Evolutionary conservation across 1,284 basidiomycete species (phyloP), one percentile per base, ranked within the genome.

Genomic region (Leccinum griseonigrum): DNA sequence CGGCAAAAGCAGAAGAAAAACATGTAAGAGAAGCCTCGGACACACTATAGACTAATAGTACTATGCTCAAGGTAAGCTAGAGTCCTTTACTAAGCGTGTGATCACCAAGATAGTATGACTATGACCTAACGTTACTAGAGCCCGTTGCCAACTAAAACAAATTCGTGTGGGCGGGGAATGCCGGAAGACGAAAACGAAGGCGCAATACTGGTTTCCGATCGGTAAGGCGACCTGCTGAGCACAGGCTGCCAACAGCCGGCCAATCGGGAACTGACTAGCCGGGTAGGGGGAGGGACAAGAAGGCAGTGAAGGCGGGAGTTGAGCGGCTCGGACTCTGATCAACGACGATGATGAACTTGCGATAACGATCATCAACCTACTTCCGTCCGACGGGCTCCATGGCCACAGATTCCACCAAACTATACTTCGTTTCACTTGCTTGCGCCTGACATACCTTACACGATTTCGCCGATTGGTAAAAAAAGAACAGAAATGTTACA

Each of bases 291-390:
- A 51, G 28, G 28, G 13, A 14, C 22, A 51, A 51, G 16, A 29
- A 29, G 50, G 46, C 46, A 22, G 22, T 54, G 58, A 63, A 14
- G 14, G 50, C 43, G 63, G 68, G n/a, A 31, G 52, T 67, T 63
- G 57, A 43, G 43, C 36, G 66, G 66, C 58, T 54, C 40, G 59
- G 58, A 1, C 26, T 40, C 57, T 7, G 40, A 38, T 18, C 16
- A 51, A 51, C 26, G 13, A 5, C 16, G 28, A n/a, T 7, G 50
- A 52, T 52, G 46, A 48, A 48, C 46, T n/a, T 9, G 26, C 14
- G 59, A 67, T 66, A 65, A 65, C 54, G 67, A 65, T 59, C 53
- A 60, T 63, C 53, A 18, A 26, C 18, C 3, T 26, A 52, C 28
- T 52, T 22, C 46, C 18, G 31, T 66, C 56, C 32, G 46, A 28